Base-by-base conservation (phyloP, 2,329 filamentous ascomycete species). In the Neurospora sp. region DNA sequence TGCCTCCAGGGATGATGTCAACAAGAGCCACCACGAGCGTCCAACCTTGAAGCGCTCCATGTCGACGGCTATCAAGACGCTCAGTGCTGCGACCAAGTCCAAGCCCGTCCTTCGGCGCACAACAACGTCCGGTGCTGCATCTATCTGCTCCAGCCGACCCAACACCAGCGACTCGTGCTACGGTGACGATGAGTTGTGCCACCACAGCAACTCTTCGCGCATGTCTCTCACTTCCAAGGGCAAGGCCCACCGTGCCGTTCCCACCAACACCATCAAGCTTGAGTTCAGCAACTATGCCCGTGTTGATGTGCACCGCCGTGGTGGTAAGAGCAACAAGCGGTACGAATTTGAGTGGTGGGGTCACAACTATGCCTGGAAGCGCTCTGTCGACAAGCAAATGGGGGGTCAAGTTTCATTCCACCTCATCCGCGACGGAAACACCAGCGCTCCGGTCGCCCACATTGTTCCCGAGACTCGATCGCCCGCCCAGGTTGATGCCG, bases 221-320 rank as follows among this genome's bases (percentile, higher is more conserved):
- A 71, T 77, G 38, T 77, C 76, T 17, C 76, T 80, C 72, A 77
- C 80, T 69, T 73, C 73, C 71, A 71, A 73, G 69, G 68, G 70
- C 62, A 75, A 72, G 71, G 78, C 77, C 70, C 76, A 79, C 33
- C 82, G 78, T 69, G 52, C 52, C 28, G 75, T 84, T 66, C 87
- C 92, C 19, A 92, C 90, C 70, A 93, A 97, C 79, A 90, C 87
- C 42, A 91, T 95, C 78, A 92, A 93, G 80, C 86, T 99, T 40
- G 95, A 98, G 78, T 99, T 97, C 79, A 96, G 93, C 74, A 99
- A 98, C 82, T 99, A 99, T 78, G 95, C 95, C 2, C 93, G 96
- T 75, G 89, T 98, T 52, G 92, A 97, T 73, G 82, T 99, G 68
- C 89, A 87, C 74, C 88, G 92, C 58, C 85, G 87, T 33, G 91